Evolutionary conservation across 1,284 basidiomycete genomes (phyloP).

Genomic region (Ceratobasidium theobromae): DNA sequence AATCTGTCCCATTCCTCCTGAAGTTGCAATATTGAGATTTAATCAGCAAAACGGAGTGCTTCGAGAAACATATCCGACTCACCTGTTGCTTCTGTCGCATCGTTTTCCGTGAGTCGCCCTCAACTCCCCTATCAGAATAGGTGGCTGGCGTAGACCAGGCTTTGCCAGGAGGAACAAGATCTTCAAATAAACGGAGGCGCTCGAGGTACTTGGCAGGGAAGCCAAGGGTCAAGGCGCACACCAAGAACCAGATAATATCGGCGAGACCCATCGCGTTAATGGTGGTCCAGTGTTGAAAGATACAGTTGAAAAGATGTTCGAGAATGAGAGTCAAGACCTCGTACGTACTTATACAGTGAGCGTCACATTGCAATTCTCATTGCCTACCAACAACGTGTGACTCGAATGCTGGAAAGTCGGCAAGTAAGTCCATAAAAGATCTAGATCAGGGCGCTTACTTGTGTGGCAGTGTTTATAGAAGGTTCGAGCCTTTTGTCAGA

Average conservation of each 20-base stretch:
- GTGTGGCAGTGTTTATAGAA: no score
- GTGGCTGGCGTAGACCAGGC: neutral
- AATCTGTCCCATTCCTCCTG: slow-evolving; percentile 10
- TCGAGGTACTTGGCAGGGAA: slow-evolving; percentile 7
- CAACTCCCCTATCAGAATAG: neutral
- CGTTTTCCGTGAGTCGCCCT: neutral
- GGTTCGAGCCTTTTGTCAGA: no score
- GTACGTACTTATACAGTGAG: no score
- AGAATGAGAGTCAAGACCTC: no score
- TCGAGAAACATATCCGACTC: neutral
- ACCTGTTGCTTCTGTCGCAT: slow-evolving; percentile 1
- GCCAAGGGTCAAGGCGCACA: neutral
- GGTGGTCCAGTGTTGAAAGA: no score
- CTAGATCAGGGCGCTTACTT: no score
- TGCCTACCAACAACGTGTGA: no score
- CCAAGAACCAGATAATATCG: neutral
- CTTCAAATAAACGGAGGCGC: neutral
- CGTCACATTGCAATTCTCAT: no score
- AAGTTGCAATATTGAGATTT: neutral
- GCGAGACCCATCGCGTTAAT: no score
- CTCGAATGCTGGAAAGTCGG: no score
- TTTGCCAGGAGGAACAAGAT: neutral
- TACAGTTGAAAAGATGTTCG: neutral
- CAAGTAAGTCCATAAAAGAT: no score
- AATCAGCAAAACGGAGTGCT: neutral